A percentile compares a stretch with the other conserved stretches of the same genome.
Conservation (phyloP, 176 grass and related monocot genomes). For the Aegilops bicornis region DNA sequence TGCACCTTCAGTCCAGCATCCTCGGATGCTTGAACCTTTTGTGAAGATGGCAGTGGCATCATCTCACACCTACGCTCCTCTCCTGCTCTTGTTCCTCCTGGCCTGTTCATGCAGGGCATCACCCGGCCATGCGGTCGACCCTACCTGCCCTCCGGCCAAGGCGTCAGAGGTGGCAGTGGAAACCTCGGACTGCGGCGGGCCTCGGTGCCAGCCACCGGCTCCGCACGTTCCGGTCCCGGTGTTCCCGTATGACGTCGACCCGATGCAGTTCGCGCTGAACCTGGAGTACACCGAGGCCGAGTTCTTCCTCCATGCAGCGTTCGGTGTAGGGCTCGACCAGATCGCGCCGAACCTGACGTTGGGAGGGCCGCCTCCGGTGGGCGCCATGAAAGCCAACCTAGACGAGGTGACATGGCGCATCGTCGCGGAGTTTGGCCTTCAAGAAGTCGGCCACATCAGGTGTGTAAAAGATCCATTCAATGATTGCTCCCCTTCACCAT, state of each 20-base stretch:
- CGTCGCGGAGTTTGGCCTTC: conserved; percentile 60
- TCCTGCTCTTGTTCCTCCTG: conserved; percentile 20
- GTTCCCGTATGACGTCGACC: conserved; percentile 60
- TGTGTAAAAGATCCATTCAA: background rate
- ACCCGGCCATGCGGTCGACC: background rate
- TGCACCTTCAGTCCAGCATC: background rate
- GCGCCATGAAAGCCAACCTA: conserved; percentile 58
- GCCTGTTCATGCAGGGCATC: background rate
- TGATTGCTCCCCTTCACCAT: too few species aligned
- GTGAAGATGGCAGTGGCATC: conserved; percentile 9
- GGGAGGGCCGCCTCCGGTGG: conserved; percentile 67
- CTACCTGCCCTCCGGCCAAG: conserved; percentile 8
- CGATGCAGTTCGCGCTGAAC: conserved; percentile 71
- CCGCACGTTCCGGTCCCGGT: conserved; percentile 30
- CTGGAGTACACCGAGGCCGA: conserved; percentile 69
- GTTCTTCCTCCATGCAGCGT: conserved; percentile 60
- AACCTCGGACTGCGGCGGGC: background rate
- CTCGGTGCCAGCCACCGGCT: conserved; percentile 2
- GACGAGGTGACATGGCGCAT: conserved; percentile 46
- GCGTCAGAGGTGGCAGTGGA: too few species aligned
- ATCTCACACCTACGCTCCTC: background rate
- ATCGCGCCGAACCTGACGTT: conserved; percentile 52
- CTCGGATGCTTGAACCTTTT: background rate
- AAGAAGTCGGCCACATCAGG: conserved; percentile 84
- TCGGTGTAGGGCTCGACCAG: conserved; percentile 61